Evolutionary conservation across 73 alveolate genomes (phyloP).

Genomic region (Paramecium tetraurelia): DNA sequence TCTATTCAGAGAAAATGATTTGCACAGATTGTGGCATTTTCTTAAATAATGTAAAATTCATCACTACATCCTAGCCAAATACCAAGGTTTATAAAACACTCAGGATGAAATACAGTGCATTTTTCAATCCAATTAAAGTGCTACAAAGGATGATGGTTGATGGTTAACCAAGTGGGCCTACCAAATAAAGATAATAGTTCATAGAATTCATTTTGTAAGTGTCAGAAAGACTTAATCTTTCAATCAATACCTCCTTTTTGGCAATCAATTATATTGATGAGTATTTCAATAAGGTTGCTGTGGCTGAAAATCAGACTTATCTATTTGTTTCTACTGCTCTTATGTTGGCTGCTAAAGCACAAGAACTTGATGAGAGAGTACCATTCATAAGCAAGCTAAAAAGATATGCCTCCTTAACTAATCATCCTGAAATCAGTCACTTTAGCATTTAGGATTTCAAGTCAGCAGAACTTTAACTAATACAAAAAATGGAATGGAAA

Average conservation of each 20-base stretch:
- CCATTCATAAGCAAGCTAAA: constrained; percentile 61
- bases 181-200: background rate
- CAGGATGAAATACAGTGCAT: constrained; percentile 17
- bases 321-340: constrained; percentile 13
- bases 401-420: constrained; percentile 43
- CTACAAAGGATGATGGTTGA: background rate
- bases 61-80: background rate
- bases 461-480: constrained; percentile 27
- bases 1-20: background rate
- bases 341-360: constrained; percentile 55
- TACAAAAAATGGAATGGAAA: constrained; percentile 51
- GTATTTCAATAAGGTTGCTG: background rate
- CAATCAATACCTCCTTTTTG: background rate
- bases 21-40: constrained; percentile 15
- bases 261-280: constrained; percentile 30
- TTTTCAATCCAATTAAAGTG: background rate
- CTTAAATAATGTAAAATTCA: background rate
- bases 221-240: constrained; percentile 1
- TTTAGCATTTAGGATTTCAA: constrained; percentile 23
- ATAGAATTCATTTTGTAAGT: constrained; percentile 12
- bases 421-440: constrained; percentile 25
- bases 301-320: background rate
- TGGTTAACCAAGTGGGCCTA: background rate
- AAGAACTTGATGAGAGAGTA: constrained; percentile 62
- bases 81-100: background rate